A percentile compares a stretch with the other conserved stretches of the same genome.
phyloP scores from a whole-genome alignment of 176 grass and related monocot species.

The Paspalum notatum region DNA sequence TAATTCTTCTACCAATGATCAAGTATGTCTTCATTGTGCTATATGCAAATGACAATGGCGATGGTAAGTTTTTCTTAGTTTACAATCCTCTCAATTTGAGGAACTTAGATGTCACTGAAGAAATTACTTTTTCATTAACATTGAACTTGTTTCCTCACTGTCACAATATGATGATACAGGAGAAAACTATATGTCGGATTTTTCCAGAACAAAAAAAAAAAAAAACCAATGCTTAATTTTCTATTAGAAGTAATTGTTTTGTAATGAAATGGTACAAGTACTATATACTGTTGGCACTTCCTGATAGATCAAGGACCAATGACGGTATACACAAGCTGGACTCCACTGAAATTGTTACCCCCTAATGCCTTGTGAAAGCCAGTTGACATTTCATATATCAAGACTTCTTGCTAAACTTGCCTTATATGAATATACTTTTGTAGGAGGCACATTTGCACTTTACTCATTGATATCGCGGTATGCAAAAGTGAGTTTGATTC shows the following conservation, averaged over 20 bases:
- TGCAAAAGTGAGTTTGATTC: slow-evolving; percentile 52
- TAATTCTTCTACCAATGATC: slow-evolving; percentile 50
- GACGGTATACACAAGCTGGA: background rate
- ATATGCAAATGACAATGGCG: slow-evolving; percentile 56
- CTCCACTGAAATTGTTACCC: background rate
- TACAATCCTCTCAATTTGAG: background rate
- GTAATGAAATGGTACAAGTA: background rate
- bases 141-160: background rate
- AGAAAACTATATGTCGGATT: background rate
- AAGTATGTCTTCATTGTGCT: slow-evolving; percentile 69
- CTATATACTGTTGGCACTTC: background rate
- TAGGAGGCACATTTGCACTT: slow-evolving; percentile 65
- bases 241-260: no score
- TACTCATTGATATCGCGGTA: slow-evolving; percentile 62
- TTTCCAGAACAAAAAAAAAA: background rate
- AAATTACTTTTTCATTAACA: background rate
- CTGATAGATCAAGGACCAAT: background rate
- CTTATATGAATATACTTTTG: slow-evolving; percentile 10
- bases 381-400: background rate
- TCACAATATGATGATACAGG: background rate
- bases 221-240: background rate
- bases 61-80: slow-evolving; percentile 38
- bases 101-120: background rate
- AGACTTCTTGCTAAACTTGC: background rate
- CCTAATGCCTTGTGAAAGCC: background rate